Evolutionary conservation across 192 early-diverging fungal species (phyloP).

Genomic region (Backusella mclennaniae): DNA sequence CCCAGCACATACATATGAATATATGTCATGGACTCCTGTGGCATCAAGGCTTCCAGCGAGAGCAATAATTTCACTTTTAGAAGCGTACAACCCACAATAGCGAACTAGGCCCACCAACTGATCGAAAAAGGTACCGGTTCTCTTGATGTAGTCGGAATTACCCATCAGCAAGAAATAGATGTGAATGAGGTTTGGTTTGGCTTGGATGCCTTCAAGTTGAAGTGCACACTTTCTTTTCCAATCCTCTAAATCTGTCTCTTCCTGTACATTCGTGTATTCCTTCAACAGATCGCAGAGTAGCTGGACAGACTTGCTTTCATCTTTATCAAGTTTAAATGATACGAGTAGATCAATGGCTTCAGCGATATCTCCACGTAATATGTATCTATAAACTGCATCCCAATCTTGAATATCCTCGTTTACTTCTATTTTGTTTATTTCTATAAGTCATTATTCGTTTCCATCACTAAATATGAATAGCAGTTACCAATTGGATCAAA

Average conservation of each 20-base stretch:
- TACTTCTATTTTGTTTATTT: neutral
- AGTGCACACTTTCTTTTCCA: neutral
- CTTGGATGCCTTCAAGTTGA: neutral
- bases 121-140: neutral
- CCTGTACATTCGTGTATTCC: neutral
- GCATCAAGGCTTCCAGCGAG: neutral
- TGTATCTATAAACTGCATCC: neutral
- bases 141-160: neutral
- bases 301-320: neutral
- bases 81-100: neutral
- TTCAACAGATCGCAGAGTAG: neutral
- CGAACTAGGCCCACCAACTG: neutral
- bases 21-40: neutral
- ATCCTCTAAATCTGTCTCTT: neutral
- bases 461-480: neutral
- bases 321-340: neutral
- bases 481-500: neutral
- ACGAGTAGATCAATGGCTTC: neutral
- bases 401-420: neutral
- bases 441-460: neutral
- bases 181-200: neutral
- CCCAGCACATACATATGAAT: neutral
- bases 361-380: constrained; percentile 2
- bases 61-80: neutral
- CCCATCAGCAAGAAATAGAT: neutral